Evolutionary conservation across 2,329 filamentous ascomycete genomes (phyloP).

Genomic region (Hortaea werneckii): DNA sequence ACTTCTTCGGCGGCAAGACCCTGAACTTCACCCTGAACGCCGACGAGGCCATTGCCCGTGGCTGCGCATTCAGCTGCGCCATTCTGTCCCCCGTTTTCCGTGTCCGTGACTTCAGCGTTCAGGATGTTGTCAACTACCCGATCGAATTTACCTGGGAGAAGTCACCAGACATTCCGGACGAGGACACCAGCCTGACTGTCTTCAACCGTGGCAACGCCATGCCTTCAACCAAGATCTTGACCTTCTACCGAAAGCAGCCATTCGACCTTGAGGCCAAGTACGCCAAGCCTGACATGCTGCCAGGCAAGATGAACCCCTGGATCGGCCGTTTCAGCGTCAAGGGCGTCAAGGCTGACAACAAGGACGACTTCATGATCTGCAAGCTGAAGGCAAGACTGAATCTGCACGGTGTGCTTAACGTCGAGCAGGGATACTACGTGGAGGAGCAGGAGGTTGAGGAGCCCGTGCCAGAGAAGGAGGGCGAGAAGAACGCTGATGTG

Average conservation of each 20-base stretch:
- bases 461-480: constrained; percentile 64
- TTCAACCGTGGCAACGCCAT: constrained; percentile 96
- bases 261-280: constrained; percentile 96
- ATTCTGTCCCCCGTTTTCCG: constrained; percentile 97
- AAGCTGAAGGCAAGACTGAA: constrained; percentile 97
- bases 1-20: constrained; percentile 82
- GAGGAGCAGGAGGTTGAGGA: constrained; percentile 97
- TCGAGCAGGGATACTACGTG: constrained; percentile 95
- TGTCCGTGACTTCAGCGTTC: constrained; percentile 92
- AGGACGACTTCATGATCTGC: constrained; percentile 99
- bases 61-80: constrained; percentile 93
- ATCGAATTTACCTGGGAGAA: constrained; percentile 99
- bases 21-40: constrained; percentile 97
- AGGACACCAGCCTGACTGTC: constrained; percentile 93
- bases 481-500: constrained; percentile 58
- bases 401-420: constrained; percentile 89
- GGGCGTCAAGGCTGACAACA: constrained; percentile 84
- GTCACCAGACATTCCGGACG: constrained; percentile 93
- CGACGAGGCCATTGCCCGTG: constrained; percentile 91
- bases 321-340: constrained; percentile 98
- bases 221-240: constrained; percentile 97
- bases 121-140: constrained; percentile 96
- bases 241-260: constrained; percentile 96
- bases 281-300: constrained; percentile 72
- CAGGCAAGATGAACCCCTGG: constrained; percentile 85